Base-by-base conservation (phyloP, 2,329 filamentous ascomycete species). In the Iodosphaeria phyllophila region DNA sequence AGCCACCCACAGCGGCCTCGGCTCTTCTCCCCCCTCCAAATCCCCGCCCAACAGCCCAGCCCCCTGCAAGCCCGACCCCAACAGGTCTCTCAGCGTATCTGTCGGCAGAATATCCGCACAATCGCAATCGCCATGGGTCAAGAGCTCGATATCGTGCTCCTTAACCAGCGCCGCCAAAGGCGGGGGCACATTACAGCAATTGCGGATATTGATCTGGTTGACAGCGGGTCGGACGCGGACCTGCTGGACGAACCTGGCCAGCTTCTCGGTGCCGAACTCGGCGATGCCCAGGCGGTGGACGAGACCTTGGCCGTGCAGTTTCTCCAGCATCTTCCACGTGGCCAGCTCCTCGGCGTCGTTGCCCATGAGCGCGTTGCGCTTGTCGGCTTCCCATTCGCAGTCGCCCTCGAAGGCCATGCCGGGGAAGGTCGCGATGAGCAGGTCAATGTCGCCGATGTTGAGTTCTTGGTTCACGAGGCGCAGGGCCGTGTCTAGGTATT, bases 41-140 rank as follows among this genome's bases (percentile, higher is more conserved):
- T 51, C 42, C 18, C 68, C 67, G 5, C 74, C 73, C 30, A 93
- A 55, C 7, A 93, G 64, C 6, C 77, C 77, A 1, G 77, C 80
- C 8, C 83, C 82, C 30, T 64, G 59, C 9, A 70, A 56, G 0
- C 70, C 72, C 7, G 70, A 66, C 2, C 83, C 78, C 3, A 98
- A 57, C 21, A 98, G 61, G 43, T 92, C 80, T 32, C 83, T 60
- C 36, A 92, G 55, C 2, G 84, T 92, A 1, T 84, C 86, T 24
- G 68, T 64, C 0, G 89, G 84, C 9, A 98, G 58, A 31, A 98
- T 79, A 43, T 95, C 79, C 15, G 76, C 89, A 51, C 79, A 91
- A 51, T 98, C 89, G 36, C 79, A 91, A 51, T 98, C 89, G 36
- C 82, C 82, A 51, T 98, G 89, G 20, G 91, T 92, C 28, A 93